A percentile compares a stretch with the other conserved stretches of the same genome.
Conservation (phyloP, 2,329 filamentous ascomycete species). For the Aspergillus terreus region DNA sequence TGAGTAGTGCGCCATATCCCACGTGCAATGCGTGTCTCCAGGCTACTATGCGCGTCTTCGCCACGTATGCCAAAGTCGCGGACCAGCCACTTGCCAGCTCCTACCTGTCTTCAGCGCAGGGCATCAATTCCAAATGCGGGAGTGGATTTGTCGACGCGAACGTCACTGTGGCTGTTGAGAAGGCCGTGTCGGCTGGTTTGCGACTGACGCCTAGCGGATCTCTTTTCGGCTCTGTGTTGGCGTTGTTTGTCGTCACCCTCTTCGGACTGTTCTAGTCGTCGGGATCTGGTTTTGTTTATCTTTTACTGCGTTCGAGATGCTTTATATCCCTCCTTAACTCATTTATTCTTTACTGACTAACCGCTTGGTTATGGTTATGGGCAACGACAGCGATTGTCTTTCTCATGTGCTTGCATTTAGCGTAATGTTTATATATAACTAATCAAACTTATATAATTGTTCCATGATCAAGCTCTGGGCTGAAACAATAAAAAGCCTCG, state of each 20-base stretch:
- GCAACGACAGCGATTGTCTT: neutral
- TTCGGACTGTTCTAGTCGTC: neutral
- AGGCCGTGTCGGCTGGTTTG: slow-evolving; percentile 5
- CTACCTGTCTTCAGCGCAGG: slow-evolving; percentile 67
- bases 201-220: neutral
- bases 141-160: slow-evolving; percentile 51
- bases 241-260: neutral
- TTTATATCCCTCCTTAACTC: neutral
- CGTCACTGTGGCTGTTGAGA: slow-evolving; percentile 29
- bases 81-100: slow-evolving; percentile 63
- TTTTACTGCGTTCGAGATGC: neutral
- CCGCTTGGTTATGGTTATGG: neutral
- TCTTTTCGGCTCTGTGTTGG: neutral
- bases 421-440: slow-evolving; percentile 1
- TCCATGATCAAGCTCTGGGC: too few relatives aligned
- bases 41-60: slow-evolving; percentile 78
- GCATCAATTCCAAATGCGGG: slow-evolving; percentile 66
- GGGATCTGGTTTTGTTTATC: neutral
- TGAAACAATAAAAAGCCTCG: too few relatives aligned
- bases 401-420: neutral
- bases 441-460: neutral
- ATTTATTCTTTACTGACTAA: neutral
- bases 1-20: slow-evolving; percentile 66
- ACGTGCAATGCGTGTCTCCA: slow-evolving; percentile 73
- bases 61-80: slow-evolving; percentile 62